Conservation (phyloP, 495 filamentous ascomycete genomes). For the Daldinia loculata region DNA sequence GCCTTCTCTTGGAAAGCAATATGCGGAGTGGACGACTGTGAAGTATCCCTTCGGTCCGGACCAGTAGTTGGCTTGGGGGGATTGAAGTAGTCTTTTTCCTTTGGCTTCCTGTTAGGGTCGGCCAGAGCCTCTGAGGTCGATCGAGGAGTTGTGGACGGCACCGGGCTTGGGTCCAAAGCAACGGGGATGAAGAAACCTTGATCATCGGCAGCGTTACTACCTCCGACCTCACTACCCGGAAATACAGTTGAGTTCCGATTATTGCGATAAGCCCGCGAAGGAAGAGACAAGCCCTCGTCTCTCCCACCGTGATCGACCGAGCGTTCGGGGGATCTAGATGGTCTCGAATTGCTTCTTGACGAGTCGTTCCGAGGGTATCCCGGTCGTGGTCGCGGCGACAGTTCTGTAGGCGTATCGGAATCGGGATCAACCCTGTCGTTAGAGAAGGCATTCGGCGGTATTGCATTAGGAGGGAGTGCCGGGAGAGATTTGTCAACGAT, state of each 20-base stretch:
- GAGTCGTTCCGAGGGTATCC: conserved; percentile 58
- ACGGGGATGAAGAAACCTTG: conserved; percentile 91
- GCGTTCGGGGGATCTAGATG: conserved; percentile 60
- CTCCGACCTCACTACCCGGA: conserved; percentile 61
- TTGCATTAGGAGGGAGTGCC: conserved; percentile 81
- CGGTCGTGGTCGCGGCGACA: conserved; percentile 70
- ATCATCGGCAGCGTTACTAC: conserved; percentile 61
- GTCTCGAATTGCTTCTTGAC: conserved; percentile 60
- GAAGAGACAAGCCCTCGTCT: conserved; percentile 71
- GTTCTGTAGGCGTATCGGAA: conserved; percentile 77
- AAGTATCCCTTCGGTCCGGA: conserved; percentile 50
- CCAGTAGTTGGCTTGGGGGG: conserved; percentile 43
- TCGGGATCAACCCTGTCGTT: conserved; percentile 77
- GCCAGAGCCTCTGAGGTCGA: conserved; percentile 59
- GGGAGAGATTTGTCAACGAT: conserved; percentile 94
- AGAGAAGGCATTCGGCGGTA: conserved; percentile 66
- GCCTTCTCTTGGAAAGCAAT: conserved; percentile 92
- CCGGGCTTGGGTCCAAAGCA: conserved; percentile 83
- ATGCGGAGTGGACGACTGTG: conserved; percentile 73
- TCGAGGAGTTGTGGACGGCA: conserved; percentile 66
- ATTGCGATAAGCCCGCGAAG: conserved; percentile 78
- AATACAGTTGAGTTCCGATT: conserved; percentile 76
- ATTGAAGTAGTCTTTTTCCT: conserved; percentile 65
- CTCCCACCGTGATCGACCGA: conserved; percentile 46
- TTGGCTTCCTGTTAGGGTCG: conserved; percentile 54